These are phyloP conservation scores for Aegilops bicornis DNA, from an alignment of 176 grass and related monocot genomes.

Conservation along the genomic window DNA sequence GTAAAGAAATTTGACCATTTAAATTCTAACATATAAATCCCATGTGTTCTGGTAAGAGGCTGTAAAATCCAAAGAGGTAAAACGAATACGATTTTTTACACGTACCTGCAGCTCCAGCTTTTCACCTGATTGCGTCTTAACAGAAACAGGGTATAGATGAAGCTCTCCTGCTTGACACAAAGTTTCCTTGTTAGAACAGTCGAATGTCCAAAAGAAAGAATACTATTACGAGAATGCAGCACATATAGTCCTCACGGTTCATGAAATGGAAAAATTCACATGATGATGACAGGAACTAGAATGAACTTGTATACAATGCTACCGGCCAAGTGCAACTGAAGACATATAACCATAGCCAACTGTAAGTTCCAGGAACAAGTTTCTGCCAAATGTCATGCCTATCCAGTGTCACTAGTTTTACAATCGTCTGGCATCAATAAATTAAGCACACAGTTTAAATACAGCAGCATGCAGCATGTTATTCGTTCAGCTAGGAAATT, in stretches of 20 bases:
- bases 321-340: neutral
- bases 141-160: slow-evolving; percentile 79
- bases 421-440: neutral
- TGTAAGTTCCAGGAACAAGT: neutral
- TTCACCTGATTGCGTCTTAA: slow-evolving; percentile 85
- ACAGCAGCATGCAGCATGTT: neutral
- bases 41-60: neutral
- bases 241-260: neutral
- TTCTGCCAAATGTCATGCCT: slow-evolving; percentile 4
- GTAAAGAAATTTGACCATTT: neutral
- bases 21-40: neutral
- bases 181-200: neutral
- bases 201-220: neutral
- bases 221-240: neutral
- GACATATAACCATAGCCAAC: neutral
- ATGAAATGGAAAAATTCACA: neutral
- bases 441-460: neutral
- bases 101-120: slow-evolving; percentile 91
- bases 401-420: neutral
- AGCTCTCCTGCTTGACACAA: slow-evolving; percentile 65
- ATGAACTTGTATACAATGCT: neutral
- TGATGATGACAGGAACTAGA: neutral
- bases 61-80: neutral
- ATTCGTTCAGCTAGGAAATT: neutral
- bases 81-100: slow-evolving; percentile 7